Conservation (phyloP, 139 green algal genomes). For the Coelastrella sp. region DNA sequence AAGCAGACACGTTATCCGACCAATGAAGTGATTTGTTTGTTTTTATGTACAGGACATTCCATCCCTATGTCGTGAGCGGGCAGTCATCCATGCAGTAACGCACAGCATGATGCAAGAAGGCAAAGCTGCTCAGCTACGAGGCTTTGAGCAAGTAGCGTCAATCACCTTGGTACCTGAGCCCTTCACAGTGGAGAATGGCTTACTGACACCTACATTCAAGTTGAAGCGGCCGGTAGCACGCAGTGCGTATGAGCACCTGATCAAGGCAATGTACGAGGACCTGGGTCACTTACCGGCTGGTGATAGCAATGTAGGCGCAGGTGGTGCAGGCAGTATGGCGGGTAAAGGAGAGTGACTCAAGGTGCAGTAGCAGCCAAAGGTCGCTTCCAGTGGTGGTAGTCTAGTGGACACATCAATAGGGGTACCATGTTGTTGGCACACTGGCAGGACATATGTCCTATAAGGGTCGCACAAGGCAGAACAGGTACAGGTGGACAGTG, state of each 20-base stretch:
- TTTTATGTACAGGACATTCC: constrained; percentile 56
- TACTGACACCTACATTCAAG: constrained; percentile 82
- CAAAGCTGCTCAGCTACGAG: constrained; percentile 80
- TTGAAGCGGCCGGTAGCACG: constrained; percentile 71
- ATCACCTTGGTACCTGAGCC: constrained; percentile 82
- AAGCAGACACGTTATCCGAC: too few species aligned
- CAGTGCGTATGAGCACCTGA: constrained; percentile 54
- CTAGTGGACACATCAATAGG: too few species aligned
- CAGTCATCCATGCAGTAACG: constrained; percentile 74
- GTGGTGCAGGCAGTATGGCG: constrained; percentile 18
- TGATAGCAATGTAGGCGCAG: not conserved
- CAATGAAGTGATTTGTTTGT: too few species aligned
- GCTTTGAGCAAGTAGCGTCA: constrained; percentile 87
- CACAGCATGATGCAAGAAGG: constrained; percentile 87
- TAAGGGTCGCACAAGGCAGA: too few species aligned
- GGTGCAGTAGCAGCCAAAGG: too few species aligned
- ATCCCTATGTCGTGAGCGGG: constrained; percentile 68
- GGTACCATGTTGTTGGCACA: too few species aligned
- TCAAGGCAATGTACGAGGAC: constrained; percentile 66
- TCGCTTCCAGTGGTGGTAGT: too few species aligned
- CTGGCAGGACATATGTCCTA: too few species aligned
- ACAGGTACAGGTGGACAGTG: too few species aligned
- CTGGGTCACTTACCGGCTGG: not conserved
- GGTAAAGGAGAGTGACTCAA: not conserved
- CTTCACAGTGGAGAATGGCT: constrained; percentile 93